Percentiles rank a stretch among this genome's conserved stretches.
These are phyloP conservation scores for Pogostemon cablin DNA, from an alignment of 257 asterid species.

Conservation along the genomic window DNA sequence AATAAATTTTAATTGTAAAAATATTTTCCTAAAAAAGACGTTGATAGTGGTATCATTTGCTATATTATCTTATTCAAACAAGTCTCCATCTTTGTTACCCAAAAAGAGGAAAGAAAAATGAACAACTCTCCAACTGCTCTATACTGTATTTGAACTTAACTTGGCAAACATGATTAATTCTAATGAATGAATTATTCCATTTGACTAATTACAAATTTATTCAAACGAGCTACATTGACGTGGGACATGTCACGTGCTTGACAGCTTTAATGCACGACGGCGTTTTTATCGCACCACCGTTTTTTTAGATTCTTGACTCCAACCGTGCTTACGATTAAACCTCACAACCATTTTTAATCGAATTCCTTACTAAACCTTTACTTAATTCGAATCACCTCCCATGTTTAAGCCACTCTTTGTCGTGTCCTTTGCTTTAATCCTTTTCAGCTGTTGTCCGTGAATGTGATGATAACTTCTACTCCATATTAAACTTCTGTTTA, in stretches of 20 bases:
- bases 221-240: not conserved
- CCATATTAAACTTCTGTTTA: not conserved
- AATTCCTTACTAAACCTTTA: not conserved
- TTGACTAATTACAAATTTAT: not conserved
- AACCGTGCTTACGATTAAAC: conserved; percentile 15
- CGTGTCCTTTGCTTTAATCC: not conserved
- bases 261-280: conserved; percentile 32
- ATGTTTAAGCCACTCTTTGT: not conserved
- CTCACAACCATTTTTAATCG: conserved; percentile 2
- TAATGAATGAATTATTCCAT: not conserved
- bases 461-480: not conserved
- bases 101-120: too few species aligned
- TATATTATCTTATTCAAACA: too few species aligned
- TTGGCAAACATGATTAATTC: not conserved
- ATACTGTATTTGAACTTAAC: not conserved
- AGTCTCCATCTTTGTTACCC: too few species aligned
- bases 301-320: too few species aligned
- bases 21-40: too few species aligned
- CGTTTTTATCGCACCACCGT: conserved; percentile 6
- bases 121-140: too few species aligned
- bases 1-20: too few species aligned
- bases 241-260: conserved; percentile 20
- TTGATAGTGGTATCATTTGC: too few species aligned
- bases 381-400: not conserved
- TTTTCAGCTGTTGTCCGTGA: not conserved